Evolutionary conservation across 495 filamentous ascomycete species (phyloP), one percentile per base, ranked within the genome.

Genomic region (Pseudomonodictys pantanalensis): DNA sequence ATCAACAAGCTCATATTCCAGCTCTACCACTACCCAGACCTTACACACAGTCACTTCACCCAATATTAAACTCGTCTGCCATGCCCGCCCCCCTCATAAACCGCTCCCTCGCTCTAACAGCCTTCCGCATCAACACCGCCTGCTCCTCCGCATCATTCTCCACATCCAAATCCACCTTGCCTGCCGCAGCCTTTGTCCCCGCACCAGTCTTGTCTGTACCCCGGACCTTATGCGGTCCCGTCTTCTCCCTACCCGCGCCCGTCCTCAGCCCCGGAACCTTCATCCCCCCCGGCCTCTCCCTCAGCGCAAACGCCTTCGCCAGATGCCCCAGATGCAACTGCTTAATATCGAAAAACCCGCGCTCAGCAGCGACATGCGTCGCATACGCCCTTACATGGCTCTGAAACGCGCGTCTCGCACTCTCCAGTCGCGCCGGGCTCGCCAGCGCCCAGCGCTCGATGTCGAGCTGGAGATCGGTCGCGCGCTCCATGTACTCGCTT

Each of bases 361-460:
- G 81, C 75, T 98, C 93, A 51, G 83, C 81, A 9, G 85, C 80
- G 8, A 95, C 85, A 72, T 97, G 93, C 0, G 93, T 98, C 2
- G 95, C 89, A 68, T 98, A 98, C 0, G 95, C 93, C 15, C 95
- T 79, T 47, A 97, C 85, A 68, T 97, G 92, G 15, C 89, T 93
- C 62, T 92, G 88, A 76, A 87, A 98, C 0, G 86, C 93, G 44
- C 86, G 83, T 8, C 88, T 79, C 0, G 86, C 92, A 71, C 89
- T 77, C 56, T 89, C 87, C 1, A 91, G 79, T 32, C 81, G 78
- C 41, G 78, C 71, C 6, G 79, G 76, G 47, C 83, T 79, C 18
- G 83, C 81, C 3, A 86, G 67, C 3, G 82, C 76, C 86, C 88
- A 91, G 4, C 87, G 77, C 71, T 92, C 88, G 0, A 87, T 73